A percentile compares a stretch with the other conserved stretches of the same genome.
Evolutionary conservation across 345 rosid genomes (phyloP).

Genomic region (Eucalyptus cloeziana): DNA sequence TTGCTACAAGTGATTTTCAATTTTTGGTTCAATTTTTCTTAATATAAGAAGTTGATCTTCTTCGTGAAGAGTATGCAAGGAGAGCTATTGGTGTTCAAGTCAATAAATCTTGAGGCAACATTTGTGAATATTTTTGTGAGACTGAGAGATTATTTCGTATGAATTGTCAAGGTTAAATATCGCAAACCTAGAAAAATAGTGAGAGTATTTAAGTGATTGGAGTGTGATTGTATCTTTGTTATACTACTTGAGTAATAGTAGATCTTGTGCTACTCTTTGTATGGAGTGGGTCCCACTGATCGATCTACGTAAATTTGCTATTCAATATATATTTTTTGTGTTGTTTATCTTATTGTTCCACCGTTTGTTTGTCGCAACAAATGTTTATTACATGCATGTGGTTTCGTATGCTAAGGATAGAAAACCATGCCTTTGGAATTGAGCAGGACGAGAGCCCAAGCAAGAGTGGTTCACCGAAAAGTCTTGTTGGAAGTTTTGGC

Average conservation of each 20-base stretch:
- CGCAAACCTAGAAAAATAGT: not conserved
- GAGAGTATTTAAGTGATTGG: not conserved
- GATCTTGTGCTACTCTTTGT: not conserved
- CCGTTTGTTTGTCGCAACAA: not conserved
- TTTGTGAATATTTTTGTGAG: not conserved
- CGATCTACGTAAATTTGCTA: not conserved
- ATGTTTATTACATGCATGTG: not conserved
- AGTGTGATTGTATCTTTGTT: accelerated
- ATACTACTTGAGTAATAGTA: not conserved
- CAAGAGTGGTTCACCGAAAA: not conserved
- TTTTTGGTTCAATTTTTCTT: not conserved
- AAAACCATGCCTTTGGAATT: not conserved
- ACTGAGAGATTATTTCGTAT: no score
- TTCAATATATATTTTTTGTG: not conserved
- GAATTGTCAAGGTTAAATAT: not conserved
- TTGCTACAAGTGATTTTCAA: not conserved
- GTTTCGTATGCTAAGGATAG: not conserved
- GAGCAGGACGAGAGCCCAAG: not conserved
- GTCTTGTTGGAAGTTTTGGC: conserved; percentile 12
- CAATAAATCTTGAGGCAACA: not conserved
- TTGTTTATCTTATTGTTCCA: not conserved
- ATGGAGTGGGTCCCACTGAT: not conserved
- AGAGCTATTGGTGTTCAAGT: not conserved
- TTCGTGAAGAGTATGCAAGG: not conserved
- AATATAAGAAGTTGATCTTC: not conserved